Conservation (phyloP, 202 grass and related monocot species). For the Schoenoplectus tabernaemontani region DNA sequence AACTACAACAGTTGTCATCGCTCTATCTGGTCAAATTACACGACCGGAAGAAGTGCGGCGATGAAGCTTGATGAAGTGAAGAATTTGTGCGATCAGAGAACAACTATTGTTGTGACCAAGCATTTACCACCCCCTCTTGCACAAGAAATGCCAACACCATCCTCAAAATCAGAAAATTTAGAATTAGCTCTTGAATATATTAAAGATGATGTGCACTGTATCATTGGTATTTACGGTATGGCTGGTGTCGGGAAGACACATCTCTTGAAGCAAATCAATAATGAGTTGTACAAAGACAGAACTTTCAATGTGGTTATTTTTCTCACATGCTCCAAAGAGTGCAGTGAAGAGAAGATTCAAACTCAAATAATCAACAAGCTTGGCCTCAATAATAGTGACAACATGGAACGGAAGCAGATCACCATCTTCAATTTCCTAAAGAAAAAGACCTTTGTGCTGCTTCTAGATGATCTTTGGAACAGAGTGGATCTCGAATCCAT, state of each 20-base stretch:
- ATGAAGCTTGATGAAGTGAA: neutral
- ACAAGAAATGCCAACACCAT: neutral
- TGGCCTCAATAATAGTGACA: slow-evolving; percentile 22
- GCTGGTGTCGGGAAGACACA: slow-evolving; percentile 38
- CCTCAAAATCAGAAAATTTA: neutral
- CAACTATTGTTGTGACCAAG: neutral
- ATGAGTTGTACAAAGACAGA: neutral
- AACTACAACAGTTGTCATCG: neutral
- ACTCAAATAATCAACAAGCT: slow-evolving; percentile 35
- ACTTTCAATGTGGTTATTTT: slow-evolving; percentile 40
- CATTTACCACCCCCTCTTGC: neutral
- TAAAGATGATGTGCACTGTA: neutral
- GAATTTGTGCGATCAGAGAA: neutral
- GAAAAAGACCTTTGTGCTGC: slow-evolving; percentile 43
- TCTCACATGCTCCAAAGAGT: slow-evolving; percentile 34
- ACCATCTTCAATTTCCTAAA: slow-evolving; percentile 37
- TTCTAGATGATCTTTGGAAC: slow-evolving; percentile 46
- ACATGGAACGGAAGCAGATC: slow-evolving; percentile 34
- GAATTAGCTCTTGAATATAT: neutral
- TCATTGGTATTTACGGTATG: slow-evolving; percentile 35
- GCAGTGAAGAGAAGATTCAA: slow-evolving; percentile 41
- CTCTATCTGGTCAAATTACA: neutral
- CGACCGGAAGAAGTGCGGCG: neutral
- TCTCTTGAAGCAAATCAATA: slow-evolving; percentile 27
- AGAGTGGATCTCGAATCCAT: slow-evolving; percentile 36